These are phyloP conservation scores for Sisymbrium irio DNA, from an alignment of 345 rosid genomes.

Conservation along the genomic window DNA sequence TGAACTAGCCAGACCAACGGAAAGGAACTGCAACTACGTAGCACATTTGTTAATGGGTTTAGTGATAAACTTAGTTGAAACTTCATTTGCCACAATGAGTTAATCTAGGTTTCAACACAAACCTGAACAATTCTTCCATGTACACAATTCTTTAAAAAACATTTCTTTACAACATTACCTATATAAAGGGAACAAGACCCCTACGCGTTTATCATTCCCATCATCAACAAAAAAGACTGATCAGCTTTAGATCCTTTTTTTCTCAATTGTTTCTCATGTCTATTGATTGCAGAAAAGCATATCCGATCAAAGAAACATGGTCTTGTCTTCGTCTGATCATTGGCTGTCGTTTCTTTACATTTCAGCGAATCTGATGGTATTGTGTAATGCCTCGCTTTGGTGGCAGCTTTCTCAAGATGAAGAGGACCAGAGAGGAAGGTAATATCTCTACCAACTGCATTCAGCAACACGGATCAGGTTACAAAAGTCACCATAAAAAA, in stretches of 20 bases:
- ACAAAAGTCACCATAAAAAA: not conserved
- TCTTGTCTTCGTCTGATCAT: slow-evolving; percentile 5
- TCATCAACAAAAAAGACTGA: slow-evolving; percentile 18
- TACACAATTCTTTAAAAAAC: not conserved
- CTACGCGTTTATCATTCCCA: not conserved
- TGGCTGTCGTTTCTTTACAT: not conserved
- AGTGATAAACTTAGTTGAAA: too few species aligned
- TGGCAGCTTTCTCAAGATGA: slow-evolving; percentile 90
- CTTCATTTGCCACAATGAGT: not conserved
- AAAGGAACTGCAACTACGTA: not conserved
- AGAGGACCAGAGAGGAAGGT: slow-evolving; percentile 82
- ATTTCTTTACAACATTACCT: slow-evolving; percentile 23
- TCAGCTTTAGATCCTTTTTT: not conserved
- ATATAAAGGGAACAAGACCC: slow-evolving; percentile 19
- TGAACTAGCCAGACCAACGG: too few species aligned
- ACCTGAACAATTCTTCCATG: not conserved
- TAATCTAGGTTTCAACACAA: not conserved
- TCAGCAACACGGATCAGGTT: slow-evolving; percentile 6
- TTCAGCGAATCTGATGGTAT: slow-evolving; percentile 75
- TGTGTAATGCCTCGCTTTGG: slow-evolving; percentile 84
- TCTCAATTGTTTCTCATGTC: slow-evolving; percentile 1
- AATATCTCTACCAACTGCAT: slow-evolving; percentile 84
- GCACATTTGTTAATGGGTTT: too few species aligned
- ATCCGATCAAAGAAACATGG: not conserved
- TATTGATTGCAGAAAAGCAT: slow-evolving; percentile 3